A percentile compares a stretch with the other conserved stretches of the same genome.
Evolutionary conservation across 345 rosid species (phyloP).

Genomic region (Iberis pinnata): DNA sequence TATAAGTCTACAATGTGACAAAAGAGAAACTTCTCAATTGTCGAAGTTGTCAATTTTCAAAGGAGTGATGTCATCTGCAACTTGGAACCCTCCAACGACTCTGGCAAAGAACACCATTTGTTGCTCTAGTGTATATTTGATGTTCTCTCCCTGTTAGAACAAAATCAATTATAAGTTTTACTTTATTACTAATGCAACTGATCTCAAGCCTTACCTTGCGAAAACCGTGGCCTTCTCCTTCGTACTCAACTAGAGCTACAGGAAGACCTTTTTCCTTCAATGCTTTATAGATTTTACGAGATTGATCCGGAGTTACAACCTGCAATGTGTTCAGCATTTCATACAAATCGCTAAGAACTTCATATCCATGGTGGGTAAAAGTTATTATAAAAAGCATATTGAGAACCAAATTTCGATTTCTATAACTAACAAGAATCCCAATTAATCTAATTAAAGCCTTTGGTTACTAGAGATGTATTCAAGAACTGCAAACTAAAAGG

Average conservation of each 20-base stretch:
- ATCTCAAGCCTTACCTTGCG: conserved; percentile 54
- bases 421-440: background rate
- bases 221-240: conserved; percentile 95
- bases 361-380: too few species aligned
- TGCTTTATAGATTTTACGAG: conserved; percentile 73
- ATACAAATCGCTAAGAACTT: background rate
- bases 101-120: conserved; percentile 86
- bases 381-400: background rate
- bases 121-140: conserved; percentile 86
- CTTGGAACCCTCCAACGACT: conserved; percentile 54
- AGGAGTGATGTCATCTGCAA: conserved; percentile 70
- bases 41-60: conserved; percentile 75
- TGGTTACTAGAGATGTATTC: background rate
- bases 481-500: background rate
- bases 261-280: conserved; percentile 80
- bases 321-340: conserved; percentile 27
- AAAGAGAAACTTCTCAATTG: background rate
- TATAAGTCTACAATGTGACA: background rate
- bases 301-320: conserved; percentile 91
- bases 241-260: conserved; percentile 90
- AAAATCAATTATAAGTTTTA: conserved; percentile 1
- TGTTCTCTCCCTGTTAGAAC: conserved; percentile 69
- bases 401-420: background rate
- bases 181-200: background rate
- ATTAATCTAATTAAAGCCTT: conserved; percentile 1